Evolutionary conservation across 1,139 yeast genomes (phyloP), one percentile per base, ranked within the genome.

Genomic region (Yamadazyma taylorii): DNA sequence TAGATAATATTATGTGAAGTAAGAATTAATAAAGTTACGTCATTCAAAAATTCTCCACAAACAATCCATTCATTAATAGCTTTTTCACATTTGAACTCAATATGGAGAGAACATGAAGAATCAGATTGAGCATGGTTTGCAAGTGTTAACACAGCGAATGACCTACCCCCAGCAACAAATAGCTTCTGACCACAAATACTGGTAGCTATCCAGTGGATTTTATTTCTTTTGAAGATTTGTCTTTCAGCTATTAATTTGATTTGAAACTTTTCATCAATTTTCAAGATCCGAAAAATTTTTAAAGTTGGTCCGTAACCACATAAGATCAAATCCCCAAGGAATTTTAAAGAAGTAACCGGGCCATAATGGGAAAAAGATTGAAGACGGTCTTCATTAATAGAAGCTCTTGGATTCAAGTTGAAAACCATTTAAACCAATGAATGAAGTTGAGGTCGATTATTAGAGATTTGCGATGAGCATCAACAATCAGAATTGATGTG

Each of bases 1-100:
- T 80, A 60, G 2, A 92, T 77, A 27, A 77, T 73, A 55, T 92
- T 90, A 56, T 90, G 97, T 2, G 97, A 87, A 0, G 90, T 87
- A 39, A 89, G 69, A 17, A 87, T 52, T 47, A 76, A 77, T 0
- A 75, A 50, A 2, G 63, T 55, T 3, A 56, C 45, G 0, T 60
- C 61, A 34, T 67, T 59, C 17, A 56, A 43, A 47, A 85, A 81
- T 36, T 72, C 79, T 12, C 78, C 74, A 17, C 79, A 63, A 24
- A 80, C 71, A 41, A 90, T 79, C 96, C 97, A 89, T 58, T 89
- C 96, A 40, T 79, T 76, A 30, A 78, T 63, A 26, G 75, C 72
- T 39, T 66, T 65, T 48, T 85, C 89, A 1, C 30, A 24, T 3
- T 28, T 32, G 17, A 46, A 23, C 25, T 3, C 47, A 25, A 25